These are phyloP conservation scores for Glebionis coronaria DNA, from an alignment of 129 eudicot genomes.

Conservation along the genomic window DNA sequence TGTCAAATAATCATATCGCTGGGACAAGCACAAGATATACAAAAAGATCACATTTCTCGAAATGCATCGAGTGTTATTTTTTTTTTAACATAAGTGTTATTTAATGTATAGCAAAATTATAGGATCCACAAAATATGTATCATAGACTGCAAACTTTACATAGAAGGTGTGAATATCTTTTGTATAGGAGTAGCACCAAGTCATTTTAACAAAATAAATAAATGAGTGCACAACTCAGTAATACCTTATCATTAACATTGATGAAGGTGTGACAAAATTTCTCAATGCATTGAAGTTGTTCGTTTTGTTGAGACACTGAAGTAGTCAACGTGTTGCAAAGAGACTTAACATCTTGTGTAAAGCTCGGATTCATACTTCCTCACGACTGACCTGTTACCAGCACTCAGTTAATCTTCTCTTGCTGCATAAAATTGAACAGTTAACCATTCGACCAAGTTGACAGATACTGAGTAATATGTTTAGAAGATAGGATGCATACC, in stretches of 20 bases:
- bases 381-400: conserved; percentile 60
- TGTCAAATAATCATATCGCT: too few species aligned
- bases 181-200: too few species aligned
- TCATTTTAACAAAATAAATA: background rate
- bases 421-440: conserved; percentile 25
- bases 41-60: too few species aligned
- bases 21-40: too few species aligned
- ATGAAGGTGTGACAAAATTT: conserved; percentile 65
- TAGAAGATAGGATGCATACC: conserved; percentile 6
- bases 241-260: conserved; percentile 63
- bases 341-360: conserved; percentile 52
- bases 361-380: conserved; percentile 62
- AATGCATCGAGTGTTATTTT: too few species aligned
- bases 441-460: background rate
- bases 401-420: conserved; percentile 62
- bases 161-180: too few species aligned
- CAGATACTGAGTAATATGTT: background rate
- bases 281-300: conserved; percentile 66
- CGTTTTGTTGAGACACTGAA: conserved; percentile 77
- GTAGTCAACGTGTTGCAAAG: conserved; percentile 67
- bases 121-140: too few species aligned
- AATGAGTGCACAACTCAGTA: background rate
- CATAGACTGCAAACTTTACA: too few species aligned
- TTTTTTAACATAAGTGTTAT: too few species aligned
- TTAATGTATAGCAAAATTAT: too few species aligned